A percentile compares a stretch with the other conserved stretches of the same genome.
Conservation (phyloP, 2,329 filamentous ascomycete species). For the Aspergillus uvarum region DNA sequence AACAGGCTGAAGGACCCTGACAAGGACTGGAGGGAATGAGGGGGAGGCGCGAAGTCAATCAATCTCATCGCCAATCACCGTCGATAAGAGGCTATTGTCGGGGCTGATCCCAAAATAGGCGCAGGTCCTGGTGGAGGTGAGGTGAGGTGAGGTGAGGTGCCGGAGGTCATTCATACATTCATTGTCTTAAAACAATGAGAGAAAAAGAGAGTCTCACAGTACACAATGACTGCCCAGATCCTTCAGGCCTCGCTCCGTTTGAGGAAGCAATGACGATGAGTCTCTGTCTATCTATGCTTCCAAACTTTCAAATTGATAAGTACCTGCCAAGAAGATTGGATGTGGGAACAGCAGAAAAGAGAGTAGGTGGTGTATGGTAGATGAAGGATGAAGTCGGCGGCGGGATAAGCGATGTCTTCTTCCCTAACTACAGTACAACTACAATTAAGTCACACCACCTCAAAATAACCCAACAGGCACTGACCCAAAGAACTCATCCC, state of each 20-base stretch:
- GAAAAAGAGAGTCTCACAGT: neutral
- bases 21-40: neutral
- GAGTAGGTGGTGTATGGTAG: neutral
- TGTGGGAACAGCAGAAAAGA: too few relatives aligned
- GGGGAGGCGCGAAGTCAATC: neutral
- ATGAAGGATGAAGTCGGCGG: neutral
- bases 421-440: too few relatives aligned
- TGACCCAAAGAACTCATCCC: neutral
- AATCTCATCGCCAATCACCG: neutral
- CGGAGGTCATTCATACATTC: too few relatives aligned
- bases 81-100: neutral
- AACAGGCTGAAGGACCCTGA: constrained; percentile 10
- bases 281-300: neutral
- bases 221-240: neutral
- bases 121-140: neutral
- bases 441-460: too few relatives aligned
- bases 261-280: neutral
- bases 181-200: neutral
- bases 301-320: neutral
- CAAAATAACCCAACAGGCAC: neutral
- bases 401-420: neutral
- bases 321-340: neutral
- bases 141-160: neutral
- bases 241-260: neutral
- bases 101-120: neutral